Percentiles rank a stretch among this genome's conserved stretches.
Conservation (phyloP, 371 early-diverging fungal species). For the Choanephora cucurbitarum region DNA sequence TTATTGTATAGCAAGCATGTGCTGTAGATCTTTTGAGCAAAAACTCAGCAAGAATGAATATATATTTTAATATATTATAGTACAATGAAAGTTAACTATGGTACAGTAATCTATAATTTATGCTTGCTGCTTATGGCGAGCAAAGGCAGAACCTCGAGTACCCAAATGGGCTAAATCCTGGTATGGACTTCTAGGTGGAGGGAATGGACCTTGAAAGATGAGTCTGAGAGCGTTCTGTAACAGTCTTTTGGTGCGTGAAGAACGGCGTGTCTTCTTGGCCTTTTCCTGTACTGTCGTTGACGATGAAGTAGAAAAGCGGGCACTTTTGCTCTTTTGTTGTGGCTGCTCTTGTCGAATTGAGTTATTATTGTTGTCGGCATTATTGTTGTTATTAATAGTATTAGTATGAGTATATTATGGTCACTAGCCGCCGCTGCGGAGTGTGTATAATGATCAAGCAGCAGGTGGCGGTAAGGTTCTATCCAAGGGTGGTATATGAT, state of each 20-base stretch:
- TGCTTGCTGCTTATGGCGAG: slow-evolving; percentile 3
- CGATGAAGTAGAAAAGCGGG: slow-evolving; percentile 1
- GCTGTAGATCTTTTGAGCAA: too few species aligned
- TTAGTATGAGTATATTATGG: too few species aligned
- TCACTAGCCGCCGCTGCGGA: too few species aligned
- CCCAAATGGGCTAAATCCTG: slow-evolving; percentile 31
- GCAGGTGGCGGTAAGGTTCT: slow-evolving; percentile 17
- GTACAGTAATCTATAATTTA: too few species aligned
- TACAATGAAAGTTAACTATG: too few species aligned
- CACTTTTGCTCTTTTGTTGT: neutral
- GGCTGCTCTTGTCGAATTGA: too few species aligned
- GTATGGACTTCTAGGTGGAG: slow-evolving; percentile 35
- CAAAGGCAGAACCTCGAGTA: slow-evolving; percentile 24
- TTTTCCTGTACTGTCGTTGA: slow-evolving; percentile 1
- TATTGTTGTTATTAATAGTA: too few species aligned
- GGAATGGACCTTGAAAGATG: slow-evolving; percentile 30
- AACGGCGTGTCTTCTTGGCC: too few species aligned
- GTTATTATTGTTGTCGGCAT: slow-evolving; percentile 3
- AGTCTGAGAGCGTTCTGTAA: slow-evolving; percentile 12
- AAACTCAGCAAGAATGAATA: too few species aligned
- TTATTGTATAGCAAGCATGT: too few species aligned
- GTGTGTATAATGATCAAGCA: slow-evolving; percentile 11
- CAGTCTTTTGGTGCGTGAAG: slow-evolving; percentile 3
- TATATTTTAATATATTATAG: too few species aligned
- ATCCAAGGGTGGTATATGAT: slow-evolving; percentile 50